Evolutionary conservation across 2,329 filamentous ascomycete species (phyloP).

Genomic region (Scedosporium apiospermum): DNA sequence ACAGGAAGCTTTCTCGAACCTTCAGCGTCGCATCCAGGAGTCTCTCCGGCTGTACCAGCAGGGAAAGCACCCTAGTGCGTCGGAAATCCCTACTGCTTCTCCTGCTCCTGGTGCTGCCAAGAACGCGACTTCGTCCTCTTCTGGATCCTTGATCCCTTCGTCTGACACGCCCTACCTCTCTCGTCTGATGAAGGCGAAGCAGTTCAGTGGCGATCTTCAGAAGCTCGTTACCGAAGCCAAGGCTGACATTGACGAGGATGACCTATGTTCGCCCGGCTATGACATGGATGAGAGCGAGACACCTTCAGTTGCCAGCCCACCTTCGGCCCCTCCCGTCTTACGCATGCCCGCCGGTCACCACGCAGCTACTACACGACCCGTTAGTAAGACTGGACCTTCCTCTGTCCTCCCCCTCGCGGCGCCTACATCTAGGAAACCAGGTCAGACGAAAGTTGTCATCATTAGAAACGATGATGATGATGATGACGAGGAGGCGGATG

Average conservation of each 20-base stretch:
- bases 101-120: not conserved
- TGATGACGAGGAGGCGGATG: conserved; percentile 12
- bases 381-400: not conserved
- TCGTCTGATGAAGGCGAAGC: conserved; percentile 50
- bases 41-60: conserved; percentile 42
- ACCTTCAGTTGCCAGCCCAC: conserved; percentile 1
- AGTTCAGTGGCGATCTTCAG: conserved; percentile 50
- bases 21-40: conserved; percentile 43
- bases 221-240: conserved; percentile 51
- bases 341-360: not conserved
- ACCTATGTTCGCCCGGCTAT: conserved; percentile 40
- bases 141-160: conserved; percentile 37
- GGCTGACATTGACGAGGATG: conserved; percentile 40
- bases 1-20: conserved; percentile 39
- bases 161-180: conserved; percentile 58
- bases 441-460: not conserved
- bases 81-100: conserved; percentile 6
- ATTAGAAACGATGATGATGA: conserved; percentile 25
- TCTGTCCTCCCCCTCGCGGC: not conserved
- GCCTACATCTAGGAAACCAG: not conserved
- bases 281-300: conserved; percentile 37
- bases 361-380: not conserved
- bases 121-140: not conserved
- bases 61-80: conserved; percentile 26
- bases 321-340: not conserved